These are phyloP conservation scores for Sonneratia alba DNA, from an alignment of 345 rosid species.

Conservation along the genomic window DNA sequence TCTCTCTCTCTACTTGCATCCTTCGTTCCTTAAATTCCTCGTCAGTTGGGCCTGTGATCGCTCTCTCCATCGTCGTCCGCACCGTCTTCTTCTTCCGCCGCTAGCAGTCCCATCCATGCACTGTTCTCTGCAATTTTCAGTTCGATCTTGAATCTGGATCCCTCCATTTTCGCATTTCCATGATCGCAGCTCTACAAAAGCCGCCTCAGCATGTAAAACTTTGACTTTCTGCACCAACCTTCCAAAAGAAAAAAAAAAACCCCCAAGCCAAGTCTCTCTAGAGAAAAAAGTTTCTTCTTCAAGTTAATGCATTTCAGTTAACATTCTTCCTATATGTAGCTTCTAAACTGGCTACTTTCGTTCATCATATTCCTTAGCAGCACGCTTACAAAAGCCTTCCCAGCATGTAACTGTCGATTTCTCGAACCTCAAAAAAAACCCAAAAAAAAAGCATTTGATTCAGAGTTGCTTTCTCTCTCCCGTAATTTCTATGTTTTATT, in stretches of 20 bases:
- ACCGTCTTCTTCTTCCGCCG: background rate
- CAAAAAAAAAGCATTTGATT: constrained; percentile 14
- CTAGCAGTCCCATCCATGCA: background rate
- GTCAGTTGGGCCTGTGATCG: background rate
- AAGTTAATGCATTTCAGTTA: background rate
- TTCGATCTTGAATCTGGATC: constrained; percentile 18
- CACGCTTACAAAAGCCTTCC: constrained; percentile 39
- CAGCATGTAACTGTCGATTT: constrained; percentile 36
- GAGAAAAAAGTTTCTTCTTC: background rate
- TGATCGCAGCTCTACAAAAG: constrained; percentile 17
- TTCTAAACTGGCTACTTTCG: constrained; percentile 25
- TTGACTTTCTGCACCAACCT: background rate
- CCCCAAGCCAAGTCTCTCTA: background rate
- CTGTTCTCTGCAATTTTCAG: background rate
- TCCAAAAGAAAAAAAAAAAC: background rate
- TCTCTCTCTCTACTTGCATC: background rate
- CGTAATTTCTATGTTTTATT: background rate
- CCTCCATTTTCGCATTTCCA: constrained; percentile 10
- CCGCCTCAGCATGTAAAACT: constrained; percentile 6
- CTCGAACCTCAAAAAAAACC: constrained; percentile 8
- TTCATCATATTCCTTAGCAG: constrained; percentile 30
- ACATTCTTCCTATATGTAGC: constrained; percentile 1
- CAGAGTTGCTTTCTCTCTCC: background rate
- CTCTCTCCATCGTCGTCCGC: too few relatives aligned
- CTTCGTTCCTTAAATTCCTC: background rate